Percentiles rank a stretch among this genome's conserved stretches.
Conservation (phyloP, 2,329 filamentous ascomycete genomes). For the Stagonosporopsis tanaceti region DNA sequence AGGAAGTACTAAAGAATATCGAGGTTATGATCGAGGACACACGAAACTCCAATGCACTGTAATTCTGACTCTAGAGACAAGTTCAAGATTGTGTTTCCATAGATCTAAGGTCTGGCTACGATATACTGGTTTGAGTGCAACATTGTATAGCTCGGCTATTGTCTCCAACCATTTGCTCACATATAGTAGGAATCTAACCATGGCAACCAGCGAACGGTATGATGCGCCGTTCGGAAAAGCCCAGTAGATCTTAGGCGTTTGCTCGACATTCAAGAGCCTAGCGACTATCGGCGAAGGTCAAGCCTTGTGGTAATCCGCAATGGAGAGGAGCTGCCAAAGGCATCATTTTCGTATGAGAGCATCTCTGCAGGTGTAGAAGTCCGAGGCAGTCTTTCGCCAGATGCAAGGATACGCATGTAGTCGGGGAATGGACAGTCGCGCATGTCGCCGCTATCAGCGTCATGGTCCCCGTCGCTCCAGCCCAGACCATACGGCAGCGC, state of each 20-base stretch:
- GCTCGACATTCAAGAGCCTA: neutral
- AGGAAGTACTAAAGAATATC: too few species aligned
- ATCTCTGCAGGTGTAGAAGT: neutral
- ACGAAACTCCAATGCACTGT: too few species aligned
- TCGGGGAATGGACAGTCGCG: neutral
- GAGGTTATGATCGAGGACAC: too few species aligned
- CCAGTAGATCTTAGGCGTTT: too few species aligned
- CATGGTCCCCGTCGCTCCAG: slow-evolving; percentile 13
- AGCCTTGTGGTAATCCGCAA: neutral
- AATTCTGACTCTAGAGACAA: too few species aligned
- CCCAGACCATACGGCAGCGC: slow-evolving; percentile 26
- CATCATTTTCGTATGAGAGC: neutral
- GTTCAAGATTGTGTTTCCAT: too few species aligned
- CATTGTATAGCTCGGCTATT: too few species aligned
- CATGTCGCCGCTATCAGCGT: neutral
- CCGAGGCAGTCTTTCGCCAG: slow-evolving; percentile 14
- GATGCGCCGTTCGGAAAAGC: too few species aligned
- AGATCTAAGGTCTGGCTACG: too few species aligned
- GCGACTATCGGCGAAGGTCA: slow-evolving; percentile 4
- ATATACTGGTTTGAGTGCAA: too few species aligned
- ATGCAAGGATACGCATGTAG: slow-evolving; percentile 18
- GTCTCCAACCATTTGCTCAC: neutral
- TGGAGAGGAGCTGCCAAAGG: neutral
- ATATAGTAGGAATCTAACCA: neutral
- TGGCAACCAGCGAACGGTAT: too few species aligned